phyloP scores from a whole-genome alignment of 768 basidiomycete genomes.

The Amanita phalloides region DNA sequence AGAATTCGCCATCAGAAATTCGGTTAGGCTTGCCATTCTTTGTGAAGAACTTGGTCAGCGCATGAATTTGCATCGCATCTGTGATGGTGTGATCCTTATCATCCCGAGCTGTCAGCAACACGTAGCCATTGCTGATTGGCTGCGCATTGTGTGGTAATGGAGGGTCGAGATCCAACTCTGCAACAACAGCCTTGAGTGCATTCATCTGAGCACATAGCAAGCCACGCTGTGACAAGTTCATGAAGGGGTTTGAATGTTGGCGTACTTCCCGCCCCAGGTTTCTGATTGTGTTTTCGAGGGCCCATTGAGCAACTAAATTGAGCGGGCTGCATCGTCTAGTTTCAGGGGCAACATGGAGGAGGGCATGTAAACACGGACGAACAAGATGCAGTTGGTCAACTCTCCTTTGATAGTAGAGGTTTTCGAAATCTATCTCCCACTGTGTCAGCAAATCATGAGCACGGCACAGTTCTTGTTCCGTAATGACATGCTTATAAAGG shows the following conservation, averaged over 20 bases:
- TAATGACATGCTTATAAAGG: conserved; percentile 8
- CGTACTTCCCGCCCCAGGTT: conserved; percentile 2
- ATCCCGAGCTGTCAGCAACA: neutral
- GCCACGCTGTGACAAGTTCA: conserved; percentile 16
- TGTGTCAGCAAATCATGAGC: conserved; percentile 10
- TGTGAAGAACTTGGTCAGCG: neutral
- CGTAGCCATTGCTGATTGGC: neutral
- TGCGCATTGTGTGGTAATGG: neutral
- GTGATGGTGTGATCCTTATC: neutral
- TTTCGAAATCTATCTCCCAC: conserved; percentile 20
- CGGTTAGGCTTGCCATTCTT: neutral
- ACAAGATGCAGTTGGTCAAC: conserved; percentile 20
- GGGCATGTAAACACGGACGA: conserved; percentile 17
- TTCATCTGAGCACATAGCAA: conserved; percentile 9
- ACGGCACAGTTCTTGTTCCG: conserved; percentile 7
- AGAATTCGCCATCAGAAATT: neutral
- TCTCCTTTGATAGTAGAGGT: conserved; percentile 15
- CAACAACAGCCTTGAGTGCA: conserved; percentile 9
- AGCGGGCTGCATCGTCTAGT: conserved; percentile 12
- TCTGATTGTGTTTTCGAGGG: conserved; percentile 17
- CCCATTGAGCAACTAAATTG: conserved; percentile 18
- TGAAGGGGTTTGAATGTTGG: conserved; percentile 13
- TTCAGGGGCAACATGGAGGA: conserved; percentile 16
- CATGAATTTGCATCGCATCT: neutral
- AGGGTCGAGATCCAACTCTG: conserved; percentile 3